Evolutionary conservation across 1,284 basidiomycete genomes (phyloP).

Genomic region (Ustilago tritici): DNA sequence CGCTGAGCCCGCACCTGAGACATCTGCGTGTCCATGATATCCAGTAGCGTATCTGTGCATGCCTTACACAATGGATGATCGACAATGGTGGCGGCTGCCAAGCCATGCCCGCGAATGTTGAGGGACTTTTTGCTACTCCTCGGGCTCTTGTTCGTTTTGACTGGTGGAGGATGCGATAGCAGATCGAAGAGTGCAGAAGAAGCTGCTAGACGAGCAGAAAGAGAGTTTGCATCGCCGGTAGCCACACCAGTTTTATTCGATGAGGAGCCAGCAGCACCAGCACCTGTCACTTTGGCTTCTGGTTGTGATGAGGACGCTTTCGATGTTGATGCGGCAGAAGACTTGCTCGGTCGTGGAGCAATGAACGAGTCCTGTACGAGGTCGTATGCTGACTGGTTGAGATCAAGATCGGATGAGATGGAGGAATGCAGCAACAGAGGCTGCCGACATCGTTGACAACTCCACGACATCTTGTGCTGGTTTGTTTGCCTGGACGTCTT

Average conservation of each 20-base stretch:
- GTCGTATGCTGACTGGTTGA: constrained; percentile 57
- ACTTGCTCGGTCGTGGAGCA: constrained; percentile 10
- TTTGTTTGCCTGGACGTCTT: not conserved
- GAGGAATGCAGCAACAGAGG: constrained; percentile 48
- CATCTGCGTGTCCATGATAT: constrained; percentile 82
- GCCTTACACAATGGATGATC: constrained; percentile 96
- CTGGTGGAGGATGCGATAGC: constrained; percentile 34
- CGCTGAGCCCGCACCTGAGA: constrained; percentile 91
- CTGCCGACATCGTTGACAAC: constrained; percentile 60
- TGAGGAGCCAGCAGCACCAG: not conserved
- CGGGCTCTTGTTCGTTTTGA: constrained; percentile 1
- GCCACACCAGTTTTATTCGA: not conserved
- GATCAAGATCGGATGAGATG: constrained; percentile 47
- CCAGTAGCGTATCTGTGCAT: constrained; percentile 86
- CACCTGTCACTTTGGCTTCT: not conserved
- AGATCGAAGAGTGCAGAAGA: constrained; percentile 43
- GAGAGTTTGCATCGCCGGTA: constrained; percentile 34
- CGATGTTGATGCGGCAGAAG: not conserved
- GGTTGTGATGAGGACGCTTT: not conserved
- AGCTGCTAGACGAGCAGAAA: constrained; percentile 33
- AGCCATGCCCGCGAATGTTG: constrained; percentile 6
- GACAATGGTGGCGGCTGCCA: constrained; percentile 70
- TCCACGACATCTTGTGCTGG: constrained; percentile 47
- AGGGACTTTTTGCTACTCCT: constrained; percentile 19
- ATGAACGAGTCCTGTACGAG: constrained; percentile 50